Percentiles rank a stretch among this genome's conserved stretches.
phyloP scores from a whole-genome alignment of 1,139 yeast species.

The Citeromyces siamensis region DNA sequence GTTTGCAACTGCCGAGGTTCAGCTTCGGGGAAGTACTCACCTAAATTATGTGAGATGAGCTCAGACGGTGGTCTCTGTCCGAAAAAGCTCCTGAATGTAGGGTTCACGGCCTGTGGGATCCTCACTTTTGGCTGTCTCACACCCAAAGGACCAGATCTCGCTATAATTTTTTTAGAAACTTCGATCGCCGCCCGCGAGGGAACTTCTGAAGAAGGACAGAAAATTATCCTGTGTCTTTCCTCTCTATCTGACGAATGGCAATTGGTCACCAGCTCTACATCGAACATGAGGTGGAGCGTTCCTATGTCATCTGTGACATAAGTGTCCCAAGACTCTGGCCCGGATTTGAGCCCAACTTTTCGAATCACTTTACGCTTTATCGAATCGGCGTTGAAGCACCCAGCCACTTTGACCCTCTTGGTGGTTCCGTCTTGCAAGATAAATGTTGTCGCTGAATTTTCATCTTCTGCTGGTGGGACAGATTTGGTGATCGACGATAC shows the following conservation, averaged over 20 bases:
- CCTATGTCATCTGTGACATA: constrained; percentile 29
- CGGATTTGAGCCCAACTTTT: constrained; percentile 33
- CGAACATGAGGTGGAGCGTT: constrained; percentile 44
- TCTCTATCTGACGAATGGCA: constrained; percentile 65
- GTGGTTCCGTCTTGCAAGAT: constrained; percentile 70
- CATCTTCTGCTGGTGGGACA: neutral
- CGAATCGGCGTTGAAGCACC: constrained; percentile 72
- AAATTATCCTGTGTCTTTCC: constrained; percentile 62
- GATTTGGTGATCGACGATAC: neutral
- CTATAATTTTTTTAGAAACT: constrained; percentile 35
- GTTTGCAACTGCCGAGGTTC: constrained; percentile 60
- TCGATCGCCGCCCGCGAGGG: constrained; percentile 64
- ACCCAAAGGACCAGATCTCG: neutral
- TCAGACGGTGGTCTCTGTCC: constrained; percentile 95
- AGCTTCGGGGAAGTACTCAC: constrained; percentile 87
- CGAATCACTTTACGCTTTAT: constrained; percentile 62
- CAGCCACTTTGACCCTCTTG: constrained; percentile 61
- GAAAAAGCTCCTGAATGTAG: constrained; percentile 40
- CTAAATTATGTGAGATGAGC: constrained; percentile 76
- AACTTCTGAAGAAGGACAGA: constrained; percentile 49
- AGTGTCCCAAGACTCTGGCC: constrained; percentile 36
- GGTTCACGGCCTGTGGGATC: constrained; percentile 13
- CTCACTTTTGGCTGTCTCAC: neutral
- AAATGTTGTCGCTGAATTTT: constrained; percentile 44
- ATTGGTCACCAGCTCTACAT: constrained; percentile 71